These are phyloP conservation scores for Coniochaeta hoffmannii DNA, from an alignment of 2,329 filamentous ascomycete genomes.

Conservation along the genomic window DNA sequence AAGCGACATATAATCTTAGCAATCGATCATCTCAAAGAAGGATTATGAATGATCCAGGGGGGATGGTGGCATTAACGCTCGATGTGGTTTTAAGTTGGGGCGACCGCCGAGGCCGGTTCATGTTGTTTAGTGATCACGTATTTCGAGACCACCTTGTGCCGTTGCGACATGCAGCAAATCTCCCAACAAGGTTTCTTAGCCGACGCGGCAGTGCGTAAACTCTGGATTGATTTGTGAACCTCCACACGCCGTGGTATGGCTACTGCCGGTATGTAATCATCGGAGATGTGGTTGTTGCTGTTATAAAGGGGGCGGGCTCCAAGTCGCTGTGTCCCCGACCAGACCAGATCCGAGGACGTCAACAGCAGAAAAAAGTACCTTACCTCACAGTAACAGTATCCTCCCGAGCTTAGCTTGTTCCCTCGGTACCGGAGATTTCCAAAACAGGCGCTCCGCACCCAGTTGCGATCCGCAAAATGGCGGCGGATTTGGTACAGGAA, in stretches of 20 bases:
- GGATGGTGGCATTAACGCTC: background rate
- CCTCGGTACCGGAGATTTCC: no score
- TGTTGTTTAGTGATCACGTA: background rate
- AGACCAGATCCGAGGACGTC: background rate
- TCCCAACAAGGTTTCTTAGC: background rate
- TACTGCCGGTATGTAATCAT: background rate
- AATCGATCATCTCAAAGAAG: background rate
- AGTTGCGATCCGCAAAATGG: background rate
- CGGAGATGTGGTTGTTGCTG: background rate
- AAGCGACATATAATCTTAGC: background rate
- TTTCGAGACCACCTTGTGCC: background rate
- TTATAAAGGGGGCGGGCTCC: background rate
- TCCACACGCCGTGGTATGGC: background rate
- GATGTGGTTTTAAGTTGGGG: background rate
- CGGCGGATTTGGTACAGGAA: background rate
- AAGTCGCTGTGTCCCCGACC: background rate
- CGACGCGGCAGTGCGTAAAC: background rate
- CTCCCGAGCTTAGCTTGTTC: no score
- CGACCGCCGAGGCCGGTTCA: background rate
- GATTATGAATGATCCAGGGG: background rate
- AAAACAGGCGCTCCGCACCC: background rate
- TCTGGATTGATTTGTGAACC: background rate
- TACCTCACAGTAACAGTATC: no score
- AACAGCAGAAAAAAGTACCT: no score
- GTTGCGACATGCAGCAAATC: background rate